phyloP scores from a whole-genome alignment of 2,329 filamentous ascomycete species.

The Pseudogymnoascus sp. region DNA sequence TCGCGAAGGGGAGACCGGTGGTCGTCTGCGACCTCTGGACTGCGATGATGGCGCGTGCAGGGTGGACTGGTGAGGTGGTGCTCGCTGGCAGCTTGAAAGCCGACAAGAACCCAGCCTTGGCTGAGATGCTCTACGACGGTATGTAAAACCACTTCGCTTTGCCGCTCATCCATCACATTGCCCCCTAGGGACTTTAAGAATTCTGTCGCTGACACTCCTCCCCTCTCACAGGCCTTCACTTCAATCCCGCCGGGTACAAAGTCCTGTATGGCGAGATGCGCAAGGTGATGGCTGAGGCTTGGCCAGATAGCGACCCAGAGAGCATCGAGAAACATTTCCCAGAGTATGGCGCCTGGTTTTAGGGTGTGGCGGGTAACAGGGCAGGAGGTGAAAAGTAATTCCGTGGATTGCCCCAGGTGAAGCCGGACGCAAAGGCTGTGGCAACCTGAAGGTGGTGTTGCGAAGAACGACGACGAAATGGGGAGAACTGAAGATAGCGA shows the following conservation, averaged over 20 bases:
- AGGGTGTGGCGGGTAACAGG: neutral
- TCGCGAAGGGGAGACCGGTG: slow-evolving; percentile 30
- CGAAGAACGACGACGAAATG: too few relatives aligned
- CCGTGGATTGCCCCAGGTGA: neutral
- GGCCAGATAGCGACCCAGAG: slow-evolving; percentile 22
- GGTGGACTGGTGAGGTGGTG: slow-evolving; percentile 43
- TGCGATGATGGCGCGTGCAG: slow-evolving; percentile 65
- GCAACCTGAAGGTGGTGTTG: too few relatives aligned
- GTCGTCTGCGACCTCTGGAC: slow-evolving; percentile 73
- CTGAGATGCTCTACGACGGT: slow-evolving; percentile 1
- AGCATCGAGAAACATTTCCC: slow-evolving; percentile 1
- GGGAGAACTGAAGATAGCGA: too few relatives aligned
- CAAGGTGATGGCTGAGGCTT: slow-evolving; percentile 40
- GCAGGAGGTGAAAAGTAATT: neutral
- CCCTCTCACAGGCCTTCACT: slow-evolving; percentile 52
- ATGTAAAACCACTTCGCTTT: slow-evolving; percentile 19
- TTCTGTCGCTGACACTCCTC: slow-evolving; percentile 28
- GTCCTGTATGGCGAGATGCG: slow-evolving; percentile 42
- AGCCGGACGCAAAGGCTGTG: neutral
- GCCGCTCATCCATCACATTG: slow-evolving; percentile 21
- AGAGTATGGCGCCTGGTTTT: neutral
- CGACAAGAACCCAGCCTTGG: neutral
- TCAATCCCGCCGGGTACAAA: slow-evolving; percentile 45
- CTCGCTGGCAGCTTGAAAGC: slow-evolving; percentile 5
- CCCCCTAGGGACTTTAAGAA: slow-evolving; percentile 32